A percentile compares a stretch with the other conserved stretches of the same genome.
These are phyloP conservation scores for Gloeopeniophorella convolvens DNA, from an alignment of 768 basidiomycete genomes.

Conservation along the genomic window DNA sequence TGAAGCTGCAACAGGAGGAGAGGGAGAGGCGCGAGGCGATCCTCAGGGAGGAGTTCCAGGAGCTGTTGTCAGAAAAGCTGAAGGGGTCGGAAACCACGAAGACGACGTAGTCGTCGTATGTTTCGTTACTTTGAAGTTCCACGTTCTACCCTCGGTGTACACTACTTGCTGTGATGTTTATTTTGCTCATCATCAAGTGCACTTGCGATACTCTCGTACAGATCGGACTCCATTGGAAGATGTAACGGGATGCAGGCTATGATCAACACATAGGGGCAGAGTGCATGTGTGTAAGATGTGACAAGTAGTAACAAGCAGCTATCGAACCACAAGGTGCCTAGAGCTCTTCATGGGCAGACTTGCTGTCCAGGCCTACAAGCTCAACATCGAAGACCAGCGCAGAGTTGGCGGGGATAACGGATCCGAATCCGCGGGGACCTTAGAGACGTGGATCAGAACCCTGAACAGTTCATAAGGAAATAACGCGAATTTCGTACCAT, in stretches of 20 bases:
- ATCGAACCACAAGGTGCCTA: slow-evolving; percentile 28
- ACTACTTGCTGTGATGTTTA: no score
- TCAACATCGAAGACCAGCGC: slow-evolving; percentile 86
- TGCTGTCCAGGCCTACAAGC: slow-evolving; percentile 55
- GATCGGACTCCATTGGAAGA: no score
- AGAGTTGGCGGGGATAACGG: slow-evolving; percentile 70
- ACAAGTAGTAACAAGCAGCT: no score
- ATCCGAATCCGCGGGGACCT: slow-evolving; percentile 74
- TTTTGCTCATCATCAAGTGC: no score
- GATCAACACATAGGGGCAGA: no score
- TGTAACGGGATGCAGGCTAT: no score
- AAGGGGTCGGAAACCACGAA: slow-evolving; percentile 39
- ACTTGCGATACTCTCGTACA: not conserved
- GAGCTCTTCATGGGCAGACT: slow-evolving; percentile 44
- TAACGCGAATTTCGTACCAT: slow-evolving; percentile 50
- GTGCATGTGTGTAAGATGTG: no score
- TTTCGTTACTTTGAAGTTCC: not conserved
- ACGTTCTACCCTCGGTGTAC: not conserved
- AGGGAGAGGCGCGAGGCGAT: slow-evolving; percentile 85
- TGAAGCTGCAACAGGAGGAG: slow-evolving; percentile 94
- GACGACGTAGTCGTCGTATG: slow-evolving; percentile 19
- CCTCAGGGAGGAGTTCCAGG: slow-evolving; percentile 83
- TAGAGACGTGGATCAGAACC: not conserved
- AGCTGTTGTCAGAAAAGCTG: slow-evolving; percentile 71
- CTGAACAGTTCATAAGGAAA: not conserved